phyloP scores from a whole-genome alignment of 495 filamentous ascomycete species.

The Xanthoparmelia taractica region DNA sequence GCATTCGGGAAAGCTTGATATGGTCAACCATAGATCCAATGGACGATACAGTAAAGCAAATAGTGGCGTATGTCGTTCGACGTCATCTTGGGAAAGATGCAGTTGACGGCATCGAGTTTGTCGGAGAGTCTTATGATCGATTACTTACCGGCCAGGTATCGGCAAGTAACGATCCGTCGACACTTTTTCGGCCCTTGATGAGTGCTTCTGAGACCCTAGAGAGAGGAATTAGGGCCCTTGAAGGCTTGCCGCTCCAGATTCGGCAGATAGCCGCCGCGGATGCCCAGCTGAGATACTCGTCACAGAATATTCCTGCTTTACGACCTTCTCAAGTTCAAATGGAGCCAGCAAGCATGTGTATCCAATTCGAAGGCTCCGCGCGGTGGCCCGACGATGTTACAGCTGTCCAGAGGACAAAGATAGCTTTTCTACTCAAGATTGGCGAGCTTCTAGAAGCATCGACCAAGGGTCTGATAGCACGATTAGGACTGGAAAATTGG shows the following conservation, averaged over 20 bases:
- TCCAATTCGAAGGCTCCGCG: conserved; percentile 89
- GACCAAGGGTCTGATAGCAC: conserved; percentile 45
- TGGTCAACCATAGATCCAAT: conserved; percentile 61
- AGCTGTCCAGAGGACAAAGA: conserved; percentile 88
- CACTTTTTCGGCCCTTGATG: conserved; percentile 49
- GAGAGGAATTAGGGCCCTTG: conserved; percentile 62
- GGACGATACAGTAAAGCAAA: conserved; percentile 65
- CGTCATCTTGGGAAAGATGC: conserved; percentile 52
- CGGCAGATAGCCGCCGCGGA: conserved; percentile 67
- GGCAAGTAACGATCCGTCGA: conserved; percentile 34
- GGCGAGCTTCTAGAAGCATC: conserved; percentile 54
- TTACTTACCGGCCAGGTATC: conserved; percentile 41
- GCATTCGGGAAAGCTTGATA: conserved; percentile 59
- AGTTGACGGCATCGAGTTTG: conserved; percentile 46
- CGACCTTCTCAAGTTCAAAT: conserved; percentile 30
- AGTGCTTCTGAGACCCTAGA: conserved; percentile 63
- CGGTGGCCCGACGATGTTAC: conserved; percentile 88
- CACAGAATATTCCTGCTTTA: conserved; percentile 43
- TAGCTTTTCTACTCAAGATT: conserved; percentile 82
- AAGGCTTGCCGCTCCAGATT: conserved; percentile 72
- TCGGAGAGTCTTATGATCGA: conserved; percentile 53
- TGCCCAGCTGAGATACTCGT: conserved; percentile 65
- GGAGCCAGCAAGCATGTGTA: conserved; percentile 51
- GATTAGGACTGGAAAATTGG: conserved; percentile 74
- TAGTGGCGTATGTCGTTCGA: conserved; percentile 62